phyloP scores from a whole-genome alignment of 2,329 filamentous ascomycete species.

The Monosporascus sp. region DNA sequence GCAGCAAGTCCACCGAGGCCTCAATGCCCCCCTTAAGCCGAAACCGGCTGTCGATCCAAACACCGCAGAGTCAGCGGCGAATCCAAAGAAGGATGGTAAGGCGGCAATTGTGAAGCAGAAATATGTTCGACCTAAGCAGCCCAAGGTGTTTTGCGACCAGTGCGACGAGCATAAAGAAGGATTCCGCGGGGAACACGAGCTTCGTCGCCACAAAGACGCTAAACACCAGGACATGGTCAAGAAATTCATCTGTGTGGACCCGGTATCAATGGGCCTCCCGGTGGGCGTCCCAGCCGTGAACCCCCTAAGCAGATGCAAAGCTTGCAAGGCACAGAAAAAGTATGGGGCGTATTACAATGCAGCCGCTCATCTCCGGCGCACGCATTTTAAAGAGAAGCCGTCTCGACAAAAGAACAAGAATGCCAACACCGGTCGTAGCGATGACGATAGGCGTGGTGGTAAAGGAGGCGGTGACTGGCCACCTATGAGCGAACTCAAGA shows the following conservation, averaged over 20 bases:
- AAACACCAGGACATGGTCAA: slow-evolving; percentile 57
- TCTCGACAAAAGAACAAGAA: slow-evolving; percentile 39
- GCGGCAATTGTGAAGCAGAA: slow-evolving; percentile 36
- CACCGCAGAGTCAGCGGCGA: slow-evolving; percentile 14
- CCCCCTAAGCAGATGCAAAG: slow-evolving; percentile 76
- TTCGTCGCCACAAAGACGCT: slow-evolving; percentile 59
- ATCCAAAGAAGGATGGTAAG: slow-evolving; percentile 37
- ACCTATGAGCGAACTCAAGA: slow-evolving; percentile 51
- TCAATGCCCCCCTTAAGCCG: slow-evolving; percentile 36
- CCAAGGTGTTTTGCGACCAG: slow-evolving; percentile 63
- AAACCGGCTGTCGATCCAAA: slow-evolving; percentile 34
- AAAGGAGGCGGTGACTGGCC: slow-evolving; percentile 52
- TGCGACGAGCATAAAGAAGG: slow-evolving; percentile 71
- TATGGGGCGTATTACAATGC: slow-evolving; percentile 96
- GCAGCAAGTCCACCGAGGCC: slow-evolving; percentile 40
- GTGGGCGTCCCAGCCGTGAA: slow-evolving; percentile 47
- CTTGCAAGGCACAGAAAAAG: slow-evolving; percentile 68
- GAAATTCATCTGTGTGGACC: slow-evolving; percentile 56
- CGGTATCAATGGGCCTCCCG: slow-evolving; percentile 33
- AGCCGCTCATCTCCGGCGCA: slow-evolving; percentile 79
- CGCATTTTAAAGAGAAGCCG: slow-evolving; percentile 72
- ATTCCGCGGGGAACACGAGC: slow-evolving; percentile 83
- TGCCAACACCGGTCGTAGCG: slow-evolving; percentile 23
- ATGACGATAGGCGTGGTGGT: slow-evolving; percentile 48
- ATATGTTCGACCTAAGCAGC: slow-evolving; percentile 60